Conservation (phyloP, 768 basidiomycete genomes). For the Rhodotorula kratochvilovae region DNA sequence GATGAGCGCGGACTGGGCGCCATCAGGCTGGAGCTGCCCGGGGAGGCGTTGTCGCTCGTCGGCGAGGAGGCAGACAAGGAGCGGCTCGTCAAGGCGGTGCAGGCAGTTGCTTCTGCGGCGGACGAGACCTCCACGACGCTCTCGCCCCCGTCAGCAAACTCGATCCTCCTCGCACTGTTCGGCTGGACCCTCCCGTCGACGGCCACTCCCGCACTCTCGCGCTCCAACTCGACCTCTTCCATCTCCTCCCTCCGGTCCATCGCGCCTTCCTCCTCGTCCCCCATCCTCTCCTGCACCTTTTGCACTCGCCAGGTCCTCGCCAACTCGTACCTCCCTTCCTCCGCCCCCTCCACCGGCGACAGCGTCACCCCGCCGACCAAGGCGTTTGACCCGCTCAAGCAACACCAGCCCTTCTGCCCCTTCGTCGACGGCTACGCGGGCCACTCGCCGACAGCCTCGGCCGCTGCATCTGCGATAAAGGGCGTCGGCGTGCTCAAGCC, state of each 20-base stretch:
- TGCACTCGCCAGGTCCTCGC: conserved; percentile 24
- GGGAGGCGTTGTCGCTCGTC: not conserved
- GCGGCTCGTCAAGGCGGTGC: not conserved
- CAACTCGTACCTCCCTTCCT: conserved; percentile 11
- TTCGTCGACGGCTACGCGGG: conserved; percentile 11
- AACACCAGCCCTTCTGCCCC: conserved; percentile 28
- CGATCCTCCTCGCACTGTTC: conserved; percentile 22
- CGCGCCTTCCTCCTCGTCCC: not conserved
- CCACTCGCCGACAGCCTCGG: not conserved
- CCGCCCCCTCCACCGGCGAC: not conserved
- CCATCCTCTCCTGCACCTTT: conserved; percentile 15
- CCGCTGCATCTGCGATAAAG: not conserved
- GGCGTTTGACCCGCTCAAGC: conserved; percentile 2
- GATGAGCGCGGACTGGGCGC: not conserved
- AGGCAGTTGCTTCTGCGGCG: not conserved
- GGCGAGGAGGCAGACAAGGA: not conserved
- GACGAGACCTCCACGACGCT: not conserved
- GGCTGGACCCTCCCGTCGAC: conserved; percentile 11
- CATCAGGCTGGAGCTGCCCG: conserved; percentile 3
- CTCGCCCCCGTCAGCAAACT: not conserved
- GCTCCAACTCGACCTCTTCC: conserved; percentile 19
- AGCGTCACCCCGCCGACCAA: not conserved
- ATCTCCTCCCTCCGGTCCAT: conserved; percentile 9
- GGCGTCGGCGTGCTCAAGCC: not conserved
- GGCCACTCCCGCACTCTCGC: not conserved